Conservation (phyloP, 306 rosid species). For the Prunus armeniaca region DNA sequence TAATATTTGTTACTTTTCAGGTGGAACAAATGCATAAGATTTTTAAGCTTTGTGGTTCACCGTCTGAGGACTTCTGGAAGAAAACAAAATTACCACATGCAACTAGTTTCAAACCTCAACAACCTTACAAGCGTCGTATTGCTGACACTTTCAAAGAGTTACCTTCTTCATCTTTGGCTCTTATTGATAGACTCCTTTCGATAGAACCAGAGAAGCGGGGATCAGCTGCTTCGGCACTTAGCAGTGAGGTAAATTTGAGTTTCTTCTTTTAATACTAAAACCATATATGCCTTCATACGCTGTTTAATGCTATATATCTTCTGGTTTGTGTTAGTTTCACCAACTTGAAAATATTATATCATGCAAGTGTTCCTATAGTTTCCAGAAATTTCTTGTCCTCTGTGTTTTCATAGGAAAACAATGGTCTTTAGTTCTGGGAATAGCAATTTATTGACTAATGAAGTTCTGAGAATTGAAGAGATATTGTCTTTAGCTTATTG, state of each 20-base stretch:
- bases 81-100: conserved; percentile 75
- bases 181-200: conserved; percentile 66
- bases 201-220: conserved; percentile 74
- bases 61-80: conserved; percentile 77
- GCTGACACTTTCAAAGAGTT: conserved; percentile 53
- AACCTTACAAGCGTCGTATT: conserved; percentile 56
- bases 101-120: conserved; percentile 91
- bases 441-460: no score
- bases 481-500: no score
- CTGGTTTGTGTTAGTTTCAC: background rate
- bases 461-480: no score
- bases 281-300: background rate
- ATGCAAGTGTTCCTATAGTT: no score
- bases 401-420: no score
- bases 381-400: no score
- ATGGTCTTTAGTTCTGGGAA: no score
- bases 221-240: conserved; percentile 62
- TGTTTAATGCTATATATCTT: background rate
- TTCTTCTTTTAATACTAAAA: background rate
- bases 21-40: conserved; percentile 98
- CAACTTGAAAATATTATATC: background rate
- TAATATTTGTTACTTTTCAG: conserved; percentile 30
- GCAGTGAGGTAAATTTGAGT: conserved; percentile 56
- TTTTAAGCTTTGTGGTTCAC: conserved; percentile 94
- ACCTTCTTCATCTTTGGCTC: conserved; percentile 62